Percentiles rank a stretch among this genome's conserved stretches.
Evolutionary conservation across 805 yeast species (phyloP).

Genomic region (Lipomyces lipofer): DNA sequence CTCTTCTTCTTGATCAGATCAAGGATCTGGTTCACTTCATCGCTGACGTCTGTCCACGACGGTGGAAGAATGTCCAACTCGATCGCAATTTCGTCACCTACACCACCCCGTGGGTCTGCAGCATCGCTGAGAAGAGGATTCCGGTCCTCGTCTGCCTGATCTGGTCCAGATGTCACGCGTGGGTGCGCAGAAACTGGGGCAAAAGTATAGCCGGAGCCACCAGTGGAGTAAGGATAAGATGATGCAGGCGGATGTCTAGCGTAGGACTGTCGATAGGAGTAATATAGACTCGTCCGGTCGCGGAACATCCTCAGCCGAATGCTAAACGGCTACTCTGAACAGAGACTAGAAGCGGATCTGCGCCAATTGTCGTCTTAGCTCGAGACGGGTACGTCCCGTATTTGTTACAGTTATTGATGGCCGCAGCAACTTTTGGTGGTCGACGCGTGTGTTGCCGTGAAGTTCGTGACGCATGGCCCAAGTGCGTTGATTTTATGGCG

Average conservation of each 20-base stretch:
- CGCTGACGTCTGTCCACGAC: conserved; percentile 69
- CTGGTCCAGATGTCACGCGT: conserved; percentile 7
- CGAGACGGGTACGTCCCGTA: too few relatives aligned
- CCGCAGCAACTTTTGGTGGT: too few relatives aligned
- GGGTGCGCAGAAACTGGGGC: neutral
- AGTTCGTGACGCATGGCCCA: too few relatives aligned
- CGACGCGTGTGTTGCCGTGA: too few relatives aligned
- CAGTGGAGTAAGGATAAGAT: conserved; percentile 16
- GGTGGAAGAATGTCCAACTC: conserved; percentile 75
- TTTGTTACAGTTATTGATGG: too few relatives aligned
- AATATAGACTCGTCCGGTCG: conserved; percentile 88
- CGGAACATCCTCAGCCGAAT: conserved; percentile 61
- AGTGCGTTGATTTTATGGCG: too few relatives aligned
- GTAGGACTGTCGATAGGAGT: conserved; percentile 85
- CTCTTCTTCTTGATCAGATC: conserved; percentile 54
- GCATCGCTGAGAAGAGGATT: conserved; percentile 50
- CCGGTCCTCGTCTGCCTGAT: conserved; percentile 25
- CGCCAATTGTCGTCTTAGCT: too few relatives aligned
- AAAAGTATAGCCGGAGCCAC: conserved; percentile 24
- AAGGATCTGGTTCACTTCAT: conserved; percentile 67
- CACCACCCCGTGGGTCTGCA: conserved; percentile 15
- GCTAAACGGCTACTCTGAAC: neutral
- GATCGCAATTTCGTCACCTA: conserved; percentile 41
- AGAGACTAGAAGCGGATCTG: neutral
- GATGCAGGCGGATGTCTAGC: conserved; percentile 58